Evolutionary conservation across 495 filamentous ascomycete species (phyloP).

Genomic region (Lentithecium fluviatile): DNA sequence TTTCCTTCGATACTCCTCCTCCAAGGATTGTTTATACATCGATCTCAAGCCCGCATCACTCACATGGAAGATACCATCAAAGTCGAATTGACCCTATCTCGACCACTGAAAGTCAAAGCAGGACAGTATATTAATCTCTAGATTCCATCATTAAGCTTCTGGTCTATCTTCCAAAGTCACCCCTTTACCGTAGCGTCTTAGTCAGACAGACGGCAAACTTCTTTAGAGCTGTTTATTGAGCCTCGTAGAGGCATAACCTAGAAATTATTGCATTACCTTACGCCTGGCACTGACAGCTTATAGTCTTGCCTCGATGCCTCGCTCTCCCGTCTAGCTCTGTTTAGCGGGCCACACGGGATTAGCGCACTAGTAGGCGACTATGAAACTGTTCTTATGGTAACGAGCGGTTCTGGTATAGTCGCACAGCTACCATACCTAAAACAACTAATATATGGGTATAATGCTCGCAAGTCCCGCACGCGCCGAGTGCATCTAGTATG

Average conservation of each 20-base stretch:
- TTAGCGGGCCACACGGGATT: slow-evolving; percentile 13
- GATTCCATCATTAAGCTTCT: slow-evolving; percentile 17
- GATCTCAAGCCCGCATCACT: slow-evolving; percentile 12
- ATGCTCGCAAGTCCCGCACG: slow-evolving; percentile 9
- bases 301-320: slow-evolving; percentile 4
- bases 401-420: slow-evolving; percentile 10
- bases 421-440: slow-evolving; percentile 15
- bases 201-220: slow-evolving; percentile 4
- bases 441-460: slow-evolving; percentile 9
- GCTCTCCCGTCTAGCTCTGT: slow-evolving; percentile 10
- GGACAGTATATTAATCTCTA: slow-evolving; percentile 12
- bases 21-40: slow-evolving; percentile 18
- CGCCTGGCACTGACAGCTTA: too few relatives aligned
- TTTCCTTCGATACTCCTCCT: slow-evolving; percentile 17
- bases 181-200: slow-evolving; percentile 11
- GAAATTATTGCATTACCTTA: slow-evolving; percentile 12
- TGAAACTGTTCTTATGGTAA: slow-evolving; percentile 10
- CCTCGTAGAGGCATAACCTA: slow-evolving; percentile 11
- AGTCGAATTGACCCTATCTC: slow-evolving; percentile 7
- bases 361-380: slow-evolving; percentile 13
- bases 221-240: slow-evolving; percentile 9
- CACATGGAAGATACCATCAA: slow-evolving; percentile 14
- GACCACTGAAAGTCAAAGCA: slow-evolving; percentile 13
- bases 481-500: slow-evolving; percentile 9
- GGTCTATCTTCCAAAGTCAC: slow-evolving; percentile 13